These are phyloP conservation scores for carrot (Daucus carota) DNA, from an alignment of 129 eudicot species.

Conservation along the genomic window DH1_v3.0 NC_030387.2:1814001-1814500, in stretches of 20 bases:
- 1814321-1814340: background rate
- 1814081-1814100: background rate
- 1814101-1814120: background rate
- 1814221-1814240: background rate
- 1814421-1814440: slow-evolving; percentile 88
- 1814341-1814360: background rate
- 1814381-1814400: background rate
- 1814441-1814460: slow-evolving; percentile 90
- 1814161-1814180: background rate
- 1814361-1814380: too few species aligned
- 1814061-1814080: background rate
- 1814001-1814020: slow-evolving; percentile 5
- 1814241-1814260: background rate
- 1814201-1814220: background rate
- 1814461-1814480: slow-evolving; percentile 95
- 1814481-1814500: slow-evolving; percentile 98
- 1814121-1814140: background rate
- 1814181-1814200: background rate
- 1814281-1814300: background rate
- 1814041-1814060: background rate
- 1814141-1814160: background rate
- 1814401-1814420: background rate
- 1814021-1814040: background rate
- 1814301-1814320: background rate
- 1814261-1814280: background rate